Base-by-base conservation (phyloP, 495 filamentous ascomycete genomes). In the Barbatosphaeria neglecta region DNA sequence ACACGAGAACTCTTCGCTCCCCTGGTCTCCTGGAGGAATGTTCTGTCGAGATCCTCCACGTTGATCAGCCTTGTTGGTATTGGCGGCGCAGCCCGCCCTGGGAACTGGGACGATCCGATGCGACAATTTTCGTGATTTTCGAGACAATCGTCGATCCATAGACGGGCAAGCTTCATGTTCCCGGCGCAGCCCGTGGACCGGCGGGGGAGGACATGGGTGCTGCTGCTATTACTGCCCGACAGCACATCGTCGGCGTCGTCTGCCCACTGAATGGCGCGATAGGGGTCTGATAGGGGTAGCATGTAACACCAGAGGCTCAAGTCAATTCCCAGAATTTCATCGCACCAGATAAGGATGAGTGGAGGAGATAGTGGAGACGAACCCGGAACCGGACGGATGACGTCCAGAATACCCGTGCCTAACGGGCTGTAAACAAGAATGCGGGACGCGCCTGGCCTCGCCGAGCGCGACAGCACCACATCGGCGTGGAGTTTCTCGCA, bases 141-240 rank as follows among this genome's bases (percentile, higher is more conserved):
- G 5, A 50, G 24, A 20, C 53, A 56, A 8, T 52, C 24, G 20
- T 44, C 43, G 17, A 41, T 42, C 53, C 50, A 56, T 16, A 44
- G 33, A 8, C 19, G 31, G 40, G 44, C 50, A 4, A 56, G 44
- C 1, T 44, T 17, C 20, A 47, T 49, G 22, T 49, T 45, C n/a
- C 35, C 47, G n/a, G 9, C 18, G 20, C 41, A 44, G 10, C 47
- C 41, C 9, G 47, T 45, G 6, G 28, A 45, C 18, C 8, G 41
- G 22, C 1, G 1, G 16, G 22, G 22, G 40, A 43, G 6, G 40
- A 11, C 13, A 8, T 22, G 19, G 15, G 9, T 23, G n/a, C 9
- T 17, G n/a, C 16, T 9, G 5, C n/a, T 7, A 28, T 28, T 11
- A 44, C 18, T 42, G 19, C 49, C 11, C 1, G n/a, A n/a, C n/a